Conservation (phyloP, 2,329 filamentous ascomycete species). For the Trichophyton benhamiae region DNA sequence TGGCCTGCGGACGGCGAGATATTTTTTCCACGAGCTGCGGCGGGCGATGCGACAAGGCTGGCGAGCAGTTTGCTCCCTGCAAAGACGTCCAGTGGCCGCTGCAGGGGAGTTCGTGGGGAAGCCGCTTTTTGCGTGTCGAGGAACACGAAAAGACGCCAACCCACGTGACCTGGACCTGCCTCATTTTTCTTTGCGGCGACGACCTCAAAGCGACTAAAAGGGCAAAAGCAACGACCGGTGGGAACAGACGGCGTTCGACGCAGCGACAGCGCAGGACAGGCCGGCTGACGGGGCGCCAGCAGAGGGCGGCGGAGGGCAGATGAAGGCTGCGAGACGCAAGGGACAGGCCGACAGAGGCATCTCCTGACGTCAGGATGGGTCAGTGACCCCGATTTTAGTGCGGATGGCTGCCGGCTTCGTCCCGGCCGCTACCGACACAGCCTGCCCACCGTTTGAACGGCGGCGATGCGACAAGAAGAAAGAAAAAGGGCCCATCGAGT, state of each 20-base stretch:
- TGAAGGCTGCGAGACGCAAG: neutral
- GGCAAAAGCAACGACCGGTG: neutral
- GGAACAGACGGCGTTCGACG: neutral
- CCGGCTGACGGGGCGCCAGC: too few relatives aligned
- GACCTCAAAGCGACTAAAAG: neutral
- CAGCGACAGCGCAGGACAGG: too few relatives aligned
- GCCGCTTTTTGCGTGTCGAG: constrained; percentile 7
- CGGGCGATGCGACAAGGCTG: neutral
- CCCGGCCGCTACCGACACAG: constrained; percentile 5
- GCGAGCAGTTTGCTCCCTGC: neutral
- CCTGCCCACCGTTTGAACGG: neutral
- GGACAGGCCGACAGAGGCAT: neutral
- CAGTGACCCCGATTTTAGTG: neutral
- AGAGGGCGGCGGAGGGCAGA: neutral
- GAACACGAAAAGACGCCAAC: constrained; percentile 21
- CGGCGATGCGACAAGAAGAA: neutral
- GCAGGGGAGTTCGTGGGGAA: neutral
- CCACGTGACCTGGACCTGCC: constrained; percentile 20
- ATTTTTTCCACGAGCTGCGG: neutral
- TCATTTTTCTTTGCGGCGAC: neutral
- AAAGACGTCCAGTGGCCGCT: neutral
- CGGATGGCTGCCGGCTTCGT: neutral
- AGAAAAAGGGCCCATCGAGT: too few relatives aligned
- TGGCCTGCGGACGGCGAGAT: neutral
- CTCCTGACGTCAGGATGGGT: neutral